Percentiles rank a stretch among this genome's conserved stretches.
Evolutionary conservation across 345 rosid genomes (phyloP).

Genomic region (Eucalyptus cloeziana): DNA sequence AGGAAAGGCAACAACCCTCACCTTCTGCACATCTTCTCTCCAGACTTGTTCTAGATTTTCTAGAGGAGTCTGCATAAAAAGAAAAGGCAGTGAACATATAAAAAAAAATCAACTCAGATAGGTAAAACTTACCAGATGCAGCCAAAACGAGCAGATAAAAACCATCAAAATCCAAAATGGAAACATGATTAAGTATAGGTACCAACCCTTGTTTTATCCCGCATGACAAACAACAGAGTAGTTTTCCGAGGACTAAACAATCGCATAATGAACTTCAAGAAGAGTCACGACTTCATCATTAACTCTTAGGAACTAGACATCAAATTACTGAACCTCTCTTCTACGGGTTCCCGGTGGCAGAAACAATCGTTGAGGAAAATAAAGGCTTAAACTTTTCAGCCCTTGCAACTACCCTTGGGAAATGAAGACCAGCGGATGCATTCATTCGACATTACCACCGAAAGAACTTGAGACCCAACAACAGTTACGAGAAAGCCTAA

Average conservation of each 20-base stretch:
- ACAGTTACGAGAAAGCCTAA: too few relatives aligned
- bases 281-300: background rate
- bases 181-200: background rate
- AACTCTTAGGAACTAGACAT: background rate
- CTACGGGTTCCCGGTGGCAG: too few relatives aligned
- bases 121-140: background rate
- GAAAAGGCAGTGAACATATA: background rate
- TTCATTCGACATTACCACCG: too few relatives aligned
- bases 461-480: too few relatives aligned
- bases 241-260: slow-evolving; percentile 97
- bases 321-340: too few relatives aligned
- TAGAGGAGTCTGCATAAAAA: slow-evolving; percentile 49
- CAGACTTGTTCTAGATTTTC: slow-evolving; percentile 52
- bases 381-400: too few relatives aligned
- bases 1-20: background rate
- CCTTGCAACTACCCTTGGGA: too few relatives aligned
- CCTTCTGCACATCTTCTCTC: slow-evolving; percentile 83
- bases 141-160: background rate
- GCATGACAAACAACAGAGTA: slow-evolving; percentile 89
- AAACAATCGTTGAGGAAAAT: too few relatives aligned
- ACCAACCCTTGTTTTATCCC: slow-evolving; percentile 87
- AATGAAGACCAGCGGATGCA: too few relatives aligned
- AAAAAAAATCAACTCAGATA: background rate
- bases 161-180: background rate
- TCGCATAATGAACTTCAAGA: slow-evolving; percentile 87